Evolutionary conservation across 805 yeast species (phyloP), one percentile per base, ranked within the genome.

Genomic region (Yarrowia divulgata): DNA sequence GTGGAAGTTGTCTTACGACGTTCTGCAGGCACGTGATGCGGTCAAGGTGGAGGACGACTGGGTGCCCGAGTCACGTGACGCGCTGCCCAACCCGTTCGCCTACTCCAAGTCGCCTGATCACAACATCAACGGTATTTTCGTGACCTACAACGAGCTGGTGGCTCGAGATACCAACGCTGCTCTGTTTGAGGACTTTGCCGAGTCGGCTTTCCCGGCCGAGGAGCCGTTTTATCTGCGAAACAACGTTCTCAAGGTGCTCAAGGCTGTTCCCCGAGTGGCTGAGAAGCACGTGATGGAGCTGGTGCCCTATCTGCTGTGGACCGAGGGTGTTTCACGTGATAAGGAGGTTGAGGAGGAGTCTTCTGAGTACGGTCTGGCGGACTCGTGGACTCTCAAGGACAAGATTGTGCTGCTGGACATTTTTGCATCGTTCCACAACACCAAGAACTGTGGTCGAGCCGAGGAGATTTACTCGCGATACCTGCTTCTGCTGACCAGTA

Each of bases 361-460:
- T 10, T 62, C 43, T 62, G 57, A 29, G 49, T 37, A 45, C 37
- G 60, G 14, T 5, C 43, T 57, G 18, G 40, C 69, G 1, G 58
- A 71, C 12, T 42, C 70, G 6, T 75, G 75, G 76, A 43, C 71
- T 13, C 72, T 71, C 68, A 74, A 73, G 42, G 81, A 80, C 29
- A 72, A 76, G n/a, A 18, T 75, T 2, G 74, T 75, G 4, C 76
- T 93, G 37, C 78, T 93, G 50, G 86, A 85, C 57, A 75, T 92
- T 12, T 85, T 93, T 71, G 79, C 89, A 3, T 82, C 83, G 67
- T 90, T 94, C 79, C 87, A 83, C 55, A 87, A 86, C 68, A 84
- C 93, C 71, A 85, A 84, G 67, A 82, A 82, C n/a, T 79, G 88
- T 18, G 78, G 82, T 54, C 81, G 83, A 18, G 80, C 87, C 34